Base-by-base conservation (phyloP, 345 rosid genomes). In the Eucalyptus virginea region DNA sequence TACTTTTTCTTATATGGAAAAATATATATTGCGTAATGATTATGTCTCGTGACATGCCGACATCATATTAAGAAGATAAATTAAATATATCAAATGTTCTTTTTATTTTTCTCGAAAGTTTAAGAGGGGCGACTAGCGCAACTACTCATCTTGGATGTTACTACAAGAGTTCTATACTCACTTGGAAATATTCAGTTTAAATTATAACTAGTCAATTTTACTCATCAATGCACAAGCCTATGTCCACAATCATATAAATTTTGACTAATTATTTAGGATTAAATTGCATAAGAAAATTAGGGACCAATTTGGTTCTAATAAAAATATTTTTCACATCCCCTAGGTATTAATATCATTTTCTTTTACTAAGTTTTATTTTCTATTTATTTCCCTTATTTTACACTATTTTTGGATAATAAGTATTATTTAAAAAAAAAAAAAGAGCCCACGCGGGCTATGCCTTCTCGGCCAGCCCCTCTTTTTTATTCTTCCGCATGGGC, bases 391-490 rank as follows among this genome's bases (percentile, higher is more conserved):
- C 58, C 58, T 52, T 52, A 52, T 52, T 52, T 52, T 52, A 52
- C 58, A 52, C 58, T 8, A 52, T 52, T 52, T 52, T 52, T 52
- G 58, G 58, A 52, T 52, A 52, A 52, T 52, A 52, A 19, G 19
- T 0, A 19, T 52, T 52, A 52, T 19, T 16, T 50, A 3, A 0
- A 2, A 51, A 18, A 19, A 19, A 1, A 52, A 52, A 2, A 19
- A 52, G 58, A 52, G 26, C 58, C 58, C 58, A 19, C 26, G 11
- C 24, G 26, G 58, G 58, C 24, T 52, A 52, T 24, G 56, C 24
- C 56, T 52, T 52, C 56, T 19, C 9, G 56, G 10, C 56, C 56
- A 52, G 56, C 56, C 56, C 2, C 23, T 2, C 24, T 52, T 52
- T 52, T 52, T 18, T 52, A 1, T 52, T 52, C 56, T 52, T 19